These are phyloP conservation scores for Jamesozyma spencerorum DNA, from an alignment of 805 yeast species.

Conservation along the genomic window DNA sequence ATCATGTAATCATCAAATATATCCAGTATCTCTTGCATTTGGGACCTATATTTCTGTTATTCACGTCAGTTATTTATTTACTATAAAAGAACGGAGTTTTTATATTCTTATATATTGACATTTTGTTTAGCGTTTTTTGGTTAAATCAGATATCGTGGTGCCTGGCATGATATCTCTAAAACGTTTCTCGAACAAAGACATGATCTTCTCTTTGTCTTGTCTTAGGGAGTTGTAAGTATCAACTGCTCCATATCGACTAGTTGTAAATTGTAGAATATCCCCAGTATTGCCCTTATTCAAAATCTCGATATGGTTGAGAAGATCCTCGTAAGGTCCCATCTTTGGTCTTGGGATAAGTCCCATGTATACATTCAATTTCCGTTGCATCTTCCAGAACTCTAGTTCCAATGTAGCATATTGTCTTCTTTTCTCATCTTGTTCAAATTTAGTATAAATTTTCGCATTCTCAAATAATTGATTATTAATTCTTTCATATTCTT, in stretches of 20 bases:
- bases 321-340: conserved; percentile 15
- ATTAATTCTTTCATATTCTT: conserved; percentile 5
- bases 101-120: no score
- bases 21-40: no score
- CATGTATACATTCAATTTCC: conserved; percentile 12
- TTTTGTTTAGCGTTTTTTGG: no score
- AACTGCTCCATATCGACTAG: conserved; percentile 29
- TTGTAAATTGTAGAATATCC: conserved; percentile 22
- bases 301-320: conserved; percentile 19
- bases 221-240: conserved; percentile 20
- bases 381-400: conserved; percentile 22
- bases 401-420: conserved; percentile 12
- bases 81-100: no score
- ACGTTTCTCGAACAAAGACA: conserved; percentile 8
- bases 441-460: conserved; percentile 1
- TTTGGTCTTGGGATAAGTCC: conserved; percentile 13
- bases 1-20: no score
- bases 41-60: no score
- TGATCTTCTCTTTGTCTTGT: conserved; percentile 20
- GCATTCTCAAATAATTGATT: not conserved
- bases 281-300: conserved; percentile 21
- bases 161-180: not conserved
- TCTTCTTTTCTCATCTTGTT: conserved; percentile 7
- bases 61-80: no score
- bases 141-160: not conserved